These are phyloP conservation scores for Scenedesmus sp. DNA, from an alignment of 163 green algal genomes.

Conservation along the genomic window DNA sequence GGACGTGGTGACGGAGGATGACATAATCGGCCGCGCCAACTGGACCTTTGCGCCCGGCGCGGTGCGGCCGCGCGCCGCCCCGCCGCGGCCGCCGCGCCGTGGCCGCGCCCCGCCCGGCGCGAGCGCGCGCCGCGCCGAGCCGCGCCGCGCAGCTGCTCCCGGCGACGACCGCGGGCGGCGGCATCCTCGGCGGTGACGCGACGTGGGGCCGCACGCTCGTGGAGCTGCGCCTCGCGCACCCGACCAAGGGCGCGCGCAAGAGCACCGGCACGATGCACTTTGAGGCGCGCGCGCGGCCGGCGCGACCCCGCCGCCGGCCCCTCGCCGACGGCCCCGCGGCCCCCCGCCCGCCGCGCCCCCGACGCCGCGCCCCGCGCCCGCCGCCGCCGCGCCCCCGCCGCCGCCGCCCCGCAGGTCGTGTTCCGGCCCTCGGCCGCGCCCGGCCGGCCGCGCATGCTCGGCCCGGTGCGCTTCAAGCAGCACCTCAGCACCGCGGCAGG, in stretches of 20 bases:
- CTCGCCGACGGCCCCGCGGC: too few relatives aligned
- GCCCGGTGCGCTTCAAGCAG: conserved; percentile 46
- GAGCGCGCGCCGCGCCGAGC: too few relatives aligned
- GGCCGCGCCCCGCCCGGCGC: too few relatives aligned
- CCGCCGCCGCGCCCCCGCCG: too few relatives aligned
- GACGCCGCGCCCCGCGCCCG: too few relatives aligned
- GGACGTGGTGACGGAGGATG: conserved; percentile 46
- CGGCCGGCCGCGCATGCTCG: conserved; percentile 22
- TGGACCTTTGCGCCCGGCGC: conserved; percentile 37
- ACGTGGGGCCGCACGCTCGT: conserved; percentile 5
- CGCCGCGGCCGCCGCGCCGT: too few relatives aligned
- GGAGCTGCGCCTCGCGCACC: conserved; percentile 3
- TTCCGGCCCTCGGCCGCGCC: conserved; percentile 1
- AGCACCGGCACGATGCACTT: background rate
- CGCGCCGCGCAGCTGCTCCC: conserved; percentile 18
- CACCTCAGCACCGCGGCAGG: conserved; percentile 37
- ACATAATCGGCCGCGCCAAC: conserved; percentile 38
- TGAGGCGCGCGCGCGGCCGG: conserved; percentile 8
- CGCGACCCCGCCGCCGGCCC: too few relatives aligned
- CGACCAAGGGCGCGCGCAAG: background rate
- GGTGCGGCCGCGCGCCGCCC: too few relatives aligned
- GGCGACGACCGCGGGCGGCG: background rate
- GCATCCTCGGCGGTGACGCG: conserved; percentile 12
- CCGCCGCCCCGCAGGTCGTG: background rate
- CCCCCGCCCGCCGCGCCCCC: too few relatives aligned